Percentiles rank a stretch among this genome's conserved stretches.
phyloP scores from a whole-genome alignment of 2,329 filamentous ascomycete species.

The Penicillium sp. region DNA sequence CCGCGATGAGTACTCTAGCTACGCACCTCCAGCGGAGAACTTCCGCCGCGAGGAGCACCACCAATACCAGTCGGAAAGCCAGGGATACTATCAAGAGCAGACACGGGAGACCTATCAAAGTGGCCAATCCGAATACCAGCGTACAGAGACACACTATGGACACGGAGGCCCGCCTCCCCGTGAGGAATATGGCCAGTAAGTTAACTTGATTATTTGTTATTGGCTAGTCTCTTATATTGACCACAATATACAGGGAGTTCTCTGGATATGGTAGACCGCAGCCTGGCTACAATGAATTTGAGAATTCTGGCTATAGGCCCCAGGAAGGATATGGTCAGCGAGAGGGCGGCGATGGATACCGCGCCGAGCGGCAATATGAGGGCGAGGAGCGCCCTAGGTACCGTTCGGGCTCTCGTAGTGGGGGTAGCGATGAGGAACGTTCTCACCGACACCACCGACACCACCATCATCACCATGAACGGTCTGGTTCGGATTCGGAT shows the following conservation, averaged over 20 bases:
- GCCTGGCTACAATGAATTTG: conserved; percentile 18
- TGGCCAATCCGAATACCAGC: conserved; percentile 18
- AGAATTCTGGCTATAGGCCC: conserved; percentile 14
- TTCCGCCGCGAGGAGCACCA: conserved; percentile 21
- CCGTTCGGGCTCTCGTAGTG: conserved; percentile 24
- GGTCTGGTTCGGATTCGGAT: conserved; percentile 21
- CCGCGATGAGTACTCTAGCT: conserved; percentile 15
- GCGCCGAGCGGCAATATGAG: conserved; percentile 22
- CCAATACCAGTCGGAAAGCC: conserved; percentile 15
- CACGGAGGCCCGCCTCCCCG: conserved; percentile 14
- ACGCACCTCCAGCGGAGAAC: conserved; percentile 12
- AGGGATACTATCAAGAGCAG: conserved; percentile 21
- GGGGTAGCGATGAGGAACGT: conserved; percentile 19
- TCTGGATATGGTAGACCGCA: conserved; percentile 22
- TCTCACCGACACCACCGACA: conserved; percentile 19
- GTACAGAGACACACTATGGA: conserved; percentile 20
- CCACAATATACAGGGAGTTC: conserved; percentile 19
- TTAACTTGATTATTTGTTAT: conserved; percentile 12
- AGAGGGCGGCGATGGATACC: conserved; percentile 23
- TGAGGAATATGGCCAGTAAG: conserved; percentile 26
- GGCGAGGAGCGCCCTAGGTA: conserved; percentile 24
- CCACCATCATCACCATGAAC: conserved; percentile 17
- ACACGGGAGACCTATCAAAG: conserved; percentile 18
- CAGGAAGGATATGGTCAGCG: conserved; percentile 21
- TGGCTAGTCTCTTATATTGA: conserved; percentile 9